Evolutionary conservation across 768 basidiomycete genomes (phyloP).

Genomic region (Stropharia rugosoannulata): DNA sequence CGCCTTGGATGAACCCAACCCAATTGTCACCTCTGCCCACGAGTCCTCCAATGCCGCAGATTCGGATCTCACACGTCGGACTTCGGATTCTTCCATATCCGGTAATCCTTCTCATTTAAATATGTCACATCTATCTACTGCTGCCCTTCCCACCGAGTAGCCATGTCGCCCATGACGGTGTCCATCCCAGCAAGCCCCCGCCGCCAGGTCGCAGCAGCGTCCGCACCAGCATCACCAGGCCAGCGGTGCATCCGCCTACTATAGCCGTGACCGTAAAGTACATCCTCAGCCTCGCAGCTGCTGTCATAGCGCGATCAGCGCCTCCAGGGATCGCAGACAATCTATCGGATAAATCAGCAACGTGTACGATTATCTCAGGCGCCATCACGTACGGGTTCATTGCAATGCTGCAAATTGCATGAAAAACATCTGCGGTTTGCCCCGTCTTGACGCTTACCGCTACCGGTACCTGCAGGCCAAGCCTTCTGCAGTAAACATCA

Average conservation of each 20-base stretch:
- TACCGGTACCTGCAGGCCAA: constrained; percentile 91
- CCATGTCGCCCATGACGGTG: constrained; percentile 66
- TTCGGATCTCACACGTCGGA: constrained; percentile 46
- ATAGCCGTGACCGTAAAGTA: constrained; percentile 74
- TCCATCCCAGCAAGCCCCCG: constrained; percentile 50
- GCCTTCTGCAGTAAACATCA: constrained; percentile 90
- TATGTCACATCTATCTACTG: constrained; percentile 28
- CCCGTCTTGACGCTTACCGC: constrained; percentile 88
- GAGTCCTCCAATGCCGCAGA: constrained; percentile 27
- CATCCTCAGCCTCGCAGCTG: constrained; percentile 65
- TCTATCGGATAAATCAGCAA: constrained; percentile 34
- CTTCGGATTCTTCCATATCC: constrained; percentile 26
- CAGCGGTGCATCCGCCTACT: constrained; percentile 74
- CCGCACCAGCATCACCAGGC: constrained; percentile 68
- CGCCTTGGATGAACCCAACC: constrained; percentile 11
- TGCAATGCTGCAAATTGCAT: constrained; percentile 80
- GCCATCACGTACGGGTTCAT: constrained; percentile 74
- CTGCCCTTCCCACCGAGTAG: constrained; percentile 49
- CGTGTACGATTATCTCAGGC: constrained; percentile 10
- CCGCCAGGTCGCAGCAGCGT: constrained; percentile 65
- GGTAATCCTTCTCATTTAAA: constrained; percentile 4
- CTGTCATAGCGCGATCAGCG: constrained; percentile 73
- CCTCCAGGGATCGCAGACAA: constrained; percentile 77
- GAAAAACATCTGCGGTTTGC: constrained; percentile 85
- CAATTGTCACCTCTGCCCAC: constrained; percentile 8